Evolutionary conservation across 352 stramenopile species (phyloP).

Genomic region (Phytophthora hybrid): DNA sequence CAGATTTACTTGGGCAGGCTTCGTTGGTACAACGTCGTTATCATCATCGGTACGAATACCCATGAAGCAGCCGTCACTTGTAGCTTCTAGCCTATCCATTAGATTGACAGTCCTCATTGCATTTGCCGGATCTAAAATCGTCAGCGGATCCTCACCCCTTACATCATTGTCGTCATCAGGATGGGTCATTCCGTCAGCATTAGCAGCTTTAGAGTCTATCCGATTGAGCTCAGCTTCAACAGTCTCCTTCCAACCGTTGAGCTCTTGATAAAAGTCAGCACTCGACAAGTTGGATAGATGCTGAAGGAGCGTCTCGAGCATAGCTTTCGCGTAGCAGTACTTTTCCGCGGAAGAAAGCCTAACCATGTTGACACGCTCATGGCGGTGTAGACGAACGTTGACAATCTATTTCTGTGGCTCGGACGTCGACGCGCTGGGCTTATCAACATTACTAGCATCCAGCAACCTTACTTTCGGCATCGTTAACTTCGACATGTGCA

Average conservation of each 20-base stretch:
- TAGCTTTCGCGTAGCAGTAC: background rate
- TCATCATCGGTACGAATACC: background rate
- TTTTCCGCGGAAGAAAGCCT: background rate
- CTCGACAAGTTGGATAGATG: conserved; percentile 13
- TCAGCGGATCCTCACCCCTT: background rate
- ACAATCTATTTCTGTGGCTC: background rate
- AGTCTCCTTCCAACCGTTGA: conserved; percentile 14
- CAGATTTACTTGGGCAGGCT: background rate
- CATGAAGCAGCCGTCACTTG: background rate
- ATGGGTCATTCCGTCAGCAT: background rate
- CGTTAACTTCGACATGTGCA: background rate
- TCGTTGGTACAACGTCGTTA: background rate
- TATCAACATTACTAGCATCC: background rate
- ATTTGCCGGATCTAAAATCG: conserved; percentile 1
- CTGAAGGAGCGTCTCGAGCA: conserved; percentile 11
- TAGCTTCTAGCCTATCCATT: conserved; percentile 4
- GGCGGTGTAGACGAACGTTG: background rate
- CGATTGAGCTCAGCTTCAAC: conserved; percentile 3
- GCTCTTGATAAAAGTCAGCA: conserved; percentile 7
- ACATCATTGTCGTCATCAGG: background rate
- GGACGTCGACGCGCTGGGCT: too few relatives aligned
- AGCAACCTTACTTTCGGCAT: background rate
- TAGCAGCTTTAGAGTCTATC: background rate
- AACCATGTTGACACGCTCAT: background rate
- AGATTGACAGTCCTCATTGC: conserved; percentile 6